Conservation (phyloP, 108 stramenopile species). For the Skeletonema menzelii region DNA sequence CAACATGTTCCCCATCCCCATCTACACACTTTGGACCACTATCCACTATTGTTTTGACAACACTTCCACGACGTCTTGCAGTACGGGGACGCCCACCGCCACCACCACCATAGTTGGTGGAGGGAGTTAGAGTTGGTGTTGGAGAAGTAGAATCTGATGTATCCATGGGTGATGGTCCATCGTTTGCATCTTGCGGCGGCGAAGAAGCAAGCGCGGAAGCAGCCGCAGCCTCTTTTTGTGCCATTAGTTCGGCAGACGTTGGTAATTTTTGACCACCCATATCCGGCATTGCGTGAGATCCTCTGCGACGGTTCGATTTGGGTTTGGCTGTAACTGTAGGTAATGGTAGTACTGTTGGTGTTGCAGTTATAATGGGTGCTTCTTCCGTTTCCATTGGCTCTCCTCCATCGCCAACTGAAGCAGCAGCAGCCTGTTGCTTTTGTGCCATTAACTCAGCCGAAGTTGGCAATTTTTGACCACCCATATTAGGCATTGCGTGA, state of each 20-base stretch:
- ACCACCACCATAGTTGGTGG: background rate
- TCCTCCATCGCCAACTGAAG: background rate
- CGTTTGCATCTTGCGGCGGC: background rate
- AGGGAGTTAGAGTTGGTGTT: too few species aligned
- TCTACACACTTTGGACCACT: conserved; percentile 20
- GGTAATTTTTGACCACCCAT: conserved; percentile 5
- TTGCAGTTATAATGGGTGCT: background rate
- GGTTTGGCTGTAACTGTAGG: background rate
- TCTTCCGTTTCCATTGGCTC: background rate
- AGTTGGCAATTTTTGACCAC: conserved; percentile 16
- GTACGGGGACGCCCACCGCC: conserved; percentile 1
- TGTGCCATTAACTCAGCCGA: conserved; percentile 26
- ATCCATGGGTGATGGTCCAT: background rate
- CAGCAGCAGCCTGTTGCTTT: background rate
- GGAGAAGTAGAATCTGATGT: background rate
- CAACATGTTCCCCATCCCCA: conserved; percentile 17
- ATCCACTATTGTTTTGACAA: conserved; percentile 23
- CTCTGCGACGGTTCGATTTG: conserved; percentile 26
- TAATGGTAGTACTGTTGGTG: background rate
- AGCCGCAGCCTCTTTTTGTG: conserved; percentile 1
- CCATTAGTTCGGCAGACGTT: conserved; percentile 31
- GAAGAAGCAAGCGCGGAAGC: background rate
- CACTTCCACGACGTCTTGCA: conserved; percentile 25
- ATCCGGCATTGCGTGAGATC: conserved; percentile 22
- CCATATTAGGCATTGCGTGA: conserved; percentile 10